Base-by-base conservation (phyloP, 805 yeast species). In the Barnettozyma wickerhamii region DNA sequence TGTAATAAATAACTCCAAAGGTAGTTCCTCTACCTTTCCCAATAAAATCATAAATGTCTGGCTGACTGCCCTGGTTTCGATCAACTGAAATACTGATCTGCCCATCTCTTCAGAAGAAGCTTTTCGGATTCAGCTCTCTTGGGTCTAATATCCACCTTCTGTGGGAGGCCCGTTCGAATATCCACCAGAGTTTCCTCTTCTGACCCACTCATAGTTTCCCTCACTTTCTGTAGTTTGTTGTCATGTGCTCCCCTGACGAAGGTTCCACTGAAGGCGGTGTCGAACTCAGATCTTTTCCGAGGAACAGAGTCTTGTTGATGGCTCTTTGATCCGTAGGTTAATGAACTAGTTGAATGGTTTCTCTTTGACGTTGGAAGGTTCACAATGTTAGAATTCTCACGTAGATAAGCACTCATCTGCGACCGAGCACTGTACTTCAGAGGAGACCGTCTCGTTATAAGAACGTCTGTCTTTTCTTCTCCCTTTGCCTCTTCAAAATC, bases 41-140 rank as follows among this genome's bases (percentile, higher is more conserved):
- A 23, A 23, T 9, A 23, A 23, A 23, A 23, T 23, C 9, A 23
- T 9, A 23, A 23, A 23, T 23, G 26, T 23, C 9, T 23, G 26
- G 9, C 12, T 23, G 12, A 23, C 2, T 23, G 26, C 12, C 12
- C 12, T 20, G 17, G 18, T 17, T n/a, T 7, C 7, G 3, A 3
- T 42, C 33, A 50, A 7, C 32, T 30, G 28, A 56, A 55, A 41
- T 55, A 56, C 38, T 53, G 58, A 23, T 56, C 77, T 1, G 75
- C 70, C 80, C 80, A 74, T 46, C 78, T 59, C 20, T 69, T 68
- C 37, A 73, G 44, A 30, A 74, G 47, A 15, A 74, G 48, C 47
- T 72, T 74, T 48, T 74, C 79, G 10, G 55, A 43, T 29, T 51
- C 56, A 1, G 52, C 44, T 32, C 49, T 52, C 17, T 49, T 35